Evolutionary conservation across 2,329 filamentous ascomycete species (phyloP), one percentile per base, ranked within the genome.

Genomic region (Pseudogymnoascus pannorum): DNA sequence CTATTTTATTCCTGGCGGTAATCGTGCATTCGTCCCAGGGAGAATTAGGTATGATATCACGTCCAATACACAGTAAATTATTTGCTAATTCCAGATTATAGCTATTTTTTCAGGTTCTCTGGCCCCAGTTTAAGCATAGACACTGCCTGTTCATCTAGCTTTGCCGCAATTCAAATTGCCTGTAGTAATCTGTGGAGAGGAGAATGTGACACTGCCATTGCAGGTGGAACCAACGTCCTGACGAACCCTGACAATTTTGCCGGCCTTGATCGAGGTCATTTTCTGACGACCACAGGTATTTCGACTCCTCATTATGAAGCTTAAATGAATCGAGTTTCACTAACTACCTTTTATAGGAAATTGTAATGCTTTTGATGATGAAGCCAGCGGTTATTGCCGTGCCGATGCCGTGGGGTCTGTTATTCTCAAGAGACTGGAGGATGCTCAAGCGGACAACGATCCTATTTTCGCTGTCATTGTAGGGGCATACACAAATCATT

Each of bases 401-500:
- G 77, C 71, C 2, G 80, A 82, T 48, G 78, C 74, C 4, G 72
- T 75, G 26, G 79, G 72, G 0, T 69, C 75, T 4, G 69, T 82
- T 3, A 70, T 81, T 4, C 61, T 82, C 18, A 82, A 81, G 68
- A 68, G 72, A 2, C 67, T 81, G 2, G 69, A 74, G 9, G 73
- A 77, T 62, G 81, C 81, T 1, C 59, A 75, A 14, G 72, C 71
- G 0, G 79, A 82, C 57, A 75, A 76, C 1, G 77, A 83, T 63
- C 68, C 68, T 1, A 75, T 82, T 20, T 60, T 74, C 0, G 79
- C 73, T 9, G 70, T 77, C 0, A 87, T 95, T 58, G 78, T 88
- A 0, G 88, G 85, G 24, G 83, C 87, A 1, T 82, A 84, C 4
- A 92, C 89, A 58, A 93, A 92, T 73, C 89, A 93, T 74, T 92